Evolutionary conservation across 23 red algal genomes (phyloP), one percentile per base, ranked within the genome.

Genomic region (Gracilariopsis chorda): DNA sequence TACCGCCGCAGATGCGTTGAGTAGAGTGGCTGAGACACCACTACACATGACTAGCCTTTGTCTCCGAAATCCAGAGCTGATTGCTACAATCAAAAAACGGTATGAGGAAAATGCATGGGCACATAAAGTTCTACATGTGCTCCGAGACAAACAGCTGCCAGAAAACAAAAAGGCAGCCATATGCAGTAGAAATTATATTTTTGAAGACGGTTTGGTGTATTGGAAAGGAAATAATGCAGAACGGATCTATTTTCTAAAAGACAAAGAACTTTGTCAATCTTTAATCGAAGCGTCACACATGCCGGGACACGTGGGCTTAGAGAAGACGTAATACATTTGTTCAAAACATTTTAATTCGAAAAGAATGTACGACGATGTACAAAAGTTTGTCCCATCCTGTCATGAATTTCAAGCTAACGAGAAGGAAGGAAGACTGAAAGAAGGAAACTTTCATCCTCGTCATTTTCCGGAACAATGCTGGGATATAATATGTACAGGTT

Each of bases 401-500:
- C 16, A 48, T 24, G n/a, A 0, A 49, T 27, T 78, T 0, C 39
- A 24, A 48, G 72, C 13, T 51, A 14, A 78, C 0, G 30, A 78
- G 48, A 48, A 27, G 21, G 0, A 13, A 14, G 21, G 14, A 78
- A 19, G 0, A 19, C 19, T 19, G 17, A 27, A 19, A 0, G 16
- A 12, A 13, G 11, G 72, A 39, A 48, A 12, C 16, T 16, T 0
- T 78, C 36, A 43, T 14, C 0, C 32, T 13, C 36, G 13, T 78
- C 16, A 48, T 19, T 17, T 78, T 78, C 43, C 72, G 44, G 19
- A 48, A 48, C 44, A 78, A 0, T 1, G 0, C 39, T 78, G 72
- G 72, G 72, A 78, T 78, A 32, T 78, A 16, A 33, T 78, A 21
- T 21, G 19, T 48, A 19, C 72, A 78, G 72, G 48, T 27, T 78